Evolutionary conservation across 805 yeast genomes (phyloP).

Genomic region (Barnettozyma vustinii): DNA sequence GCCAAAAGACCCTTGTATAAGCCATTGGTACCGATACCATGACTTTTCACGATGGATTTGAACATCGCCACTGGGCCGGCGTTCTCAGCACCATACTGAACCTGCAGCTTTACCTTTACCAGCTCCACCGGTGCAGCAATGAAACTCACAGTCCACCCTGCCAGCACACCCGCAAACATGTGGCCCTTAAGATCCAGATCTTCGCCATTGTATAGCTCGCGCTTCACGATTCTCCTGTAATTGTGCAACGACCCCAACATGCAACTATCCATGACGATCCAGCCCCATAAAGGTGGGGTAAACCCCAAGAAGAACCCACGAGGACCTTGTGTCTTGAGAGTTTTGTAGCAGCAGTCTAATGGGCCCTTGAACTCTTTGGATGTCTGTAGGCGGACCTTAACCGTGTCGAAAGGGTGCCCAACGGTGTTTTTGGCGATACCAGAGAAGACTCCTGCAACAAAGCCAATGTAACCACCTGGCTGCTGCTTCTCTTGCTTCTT

Average conservation of each 20-base stretch:
- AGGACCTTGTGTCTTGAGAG: slow-evolving; percentile 68
- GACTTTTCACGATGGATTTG: slow-evolving; percentile 46
- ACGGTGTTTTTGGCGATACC: slow-evolving; percentile 86
- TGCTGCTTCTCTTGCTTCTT: not conserved
- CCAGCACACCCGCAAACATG: slow-evolving; percentile 65
- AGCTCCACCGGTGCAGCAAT: slow-evolving; percentile 96
- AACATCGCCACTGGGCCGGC: slow-evolving; percentile 78
- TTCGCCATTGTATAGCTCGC: slow-evolving; percentile 53
- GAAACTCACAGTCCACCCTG: slow-evolving; percentile 89
- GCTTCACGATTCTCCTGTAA: slow-evolving; percentile 64
- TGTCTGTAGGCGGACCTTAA: slow-evolving; percentile 80
- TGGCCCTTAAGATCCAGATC: slow-evolving; percentile 70
- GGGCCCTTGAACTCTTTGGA: slow-evolving; percentile 77
- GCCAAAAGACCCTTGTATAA: slow-evolving; percentile 78
- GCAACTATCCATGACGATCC: slow-evolving; percentile 91
- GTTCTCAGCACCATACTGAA: slow-evolving; percentile 76
- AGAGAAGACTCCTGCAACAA: slow-evolving; percentile 82
- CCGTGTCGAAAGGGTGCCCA: slow-evolving; percentile 91
- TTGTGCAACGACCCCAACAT: slow-evolving; percentile 84
- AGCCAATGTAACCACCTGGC: slow-evolving; percentile 48
- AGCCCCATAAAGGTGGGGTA: slow-evolving; percentile 88
- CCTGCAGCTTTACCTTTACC: slow-evolving; percentile 82
- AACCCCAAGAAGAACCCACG: slow-evolving; percentile 84
- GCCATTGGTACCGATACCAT: slow-evolving; percentile 57
- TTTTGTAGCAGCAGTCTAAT: slow-evolving; percentile 69